Base-by-base conservation (phyloP, 2,329 filamentous ascomycete species). In the Epichloe uncinata region DNA sequence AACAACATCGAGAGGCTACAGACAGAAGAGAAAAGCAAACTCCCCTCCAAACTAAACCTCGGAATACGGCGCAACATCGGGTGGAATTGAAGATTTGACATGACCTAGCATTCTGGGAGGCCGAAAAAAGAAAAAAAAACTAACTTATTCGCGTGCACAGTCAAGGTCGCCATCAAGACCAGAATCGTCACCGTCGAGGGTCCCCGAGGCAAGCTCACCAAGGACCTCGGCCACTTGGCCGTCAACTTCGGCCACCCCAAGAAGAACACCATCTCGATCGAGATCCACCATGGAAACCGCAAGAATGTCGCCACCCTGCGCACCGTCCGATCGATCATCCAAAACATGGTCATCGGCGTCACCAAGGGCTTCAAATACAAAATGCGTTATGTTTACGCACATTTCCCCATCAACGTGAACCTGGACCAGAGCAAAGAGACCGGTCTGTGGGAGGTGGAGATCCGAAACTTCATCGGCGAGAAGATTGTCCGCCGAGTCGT, bases 351-450 rank as follows among this genome's bases (percentile, higher is more conserved):
- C 74, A 84, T 90, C 66, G 93, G 93, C 73, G 93, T 98, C 62
- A 98, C 93, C 72, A 95, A 91, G 81, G 93, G 93, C 63, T 98
- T 85, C 87, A 94, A 94, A 79, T 98, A 98, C 86, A 98, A 98
- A 87, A 97, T 98, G 91, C 88, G 94, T 69, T 98, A 98, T 79
- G 93, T 98, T 75, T 98, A 98, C 74, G 93, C 93, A 72, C 93
- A 98, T 85, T 98, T 98, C 72, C 93, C 93, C 75, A 98, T 98
- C 88, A 98, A 98, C 82, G 91, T 98, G 78, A 97, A 96, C 81
- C 74, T 98, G 63, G 89, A 95, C 66, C 90, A 96, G 85, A 91
- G 91, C 82, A 71, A 73, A 68, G 93, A 97, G 78, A 93, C 87
- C 57, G 90, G 84, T 62, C 74, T 84, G 64, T 85, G 68, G 70